These are phyloP conservation scores for Senecio squalidus DNA, from an alignment of 140 eudicot species.

Conservation along the genomic window DNA sequence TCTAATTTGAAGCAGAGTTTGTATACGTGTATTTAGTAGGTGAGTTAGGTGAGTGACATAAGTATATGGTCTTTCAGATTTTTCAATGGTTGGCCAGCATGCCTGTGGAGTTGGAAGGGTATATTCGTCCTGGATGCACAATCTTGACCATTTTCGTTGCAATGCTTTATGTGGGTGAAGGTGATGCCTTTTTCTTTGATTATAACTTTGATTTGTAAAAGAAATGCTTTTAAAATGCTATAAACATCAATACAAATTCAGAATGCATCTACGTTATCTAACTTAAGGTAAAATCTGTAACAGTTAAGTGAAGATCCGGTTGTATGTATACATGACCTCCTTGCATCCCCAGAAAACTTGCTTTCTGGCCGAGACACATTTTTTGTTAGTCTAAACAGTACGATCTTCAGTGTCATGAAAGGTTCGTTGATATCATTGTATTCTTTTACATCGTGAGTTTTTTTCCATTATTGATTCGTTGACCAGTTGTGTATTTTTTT, in stretches of 20 bases:
- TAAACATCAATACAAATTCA: no score
- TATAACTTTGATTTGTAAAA: not conserved
- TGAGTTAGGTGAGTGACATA: conserved; percentile 28
- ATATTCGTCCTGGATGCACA: conserved; percentile 96
- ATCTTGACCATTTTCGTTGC: conserved; percentile 78
- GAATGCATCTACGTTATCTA: conserved; percentile 5
- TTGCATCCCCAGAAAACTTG: conserved; percentile 59
- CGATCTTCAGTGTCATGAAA: conserved; percentile 52
- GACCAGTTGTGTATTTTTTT: not conserved
- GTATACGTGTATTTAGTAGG: conserved; percentile 11
- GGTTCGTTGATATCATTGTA: conserved; percentile 34
- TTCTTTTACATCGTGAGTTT: not conserved
- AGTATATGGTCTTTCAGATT: conserved; percentile 44
- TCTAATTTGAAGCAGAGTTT: not conserved
- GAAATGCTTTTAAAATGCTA: no score
- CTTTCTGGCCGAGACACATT: conserved; percentile 71
- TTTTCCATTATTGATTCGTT: conserved; percentile 2
- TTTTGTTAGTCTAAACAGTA: conserved; percentile 52
- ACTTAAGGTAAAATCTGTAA: conserved; percentile 14
- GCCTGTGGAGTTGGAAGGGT: conserved; percentile 99
- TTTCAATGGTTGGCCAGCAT: conserved; percentile 94
- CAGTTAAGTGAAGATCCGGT: conserved; percentile 80
- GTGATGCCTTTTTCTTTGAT: conserved; percentile 27
- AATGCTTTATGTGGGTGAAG: conserved; percentile 86
- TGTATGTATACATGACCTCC: conserved; percentile 44